phyloP scores from a whole-genome alignment of 2,329 filamentous ascomycete species.

The Elsinoe batatas region DNA sequence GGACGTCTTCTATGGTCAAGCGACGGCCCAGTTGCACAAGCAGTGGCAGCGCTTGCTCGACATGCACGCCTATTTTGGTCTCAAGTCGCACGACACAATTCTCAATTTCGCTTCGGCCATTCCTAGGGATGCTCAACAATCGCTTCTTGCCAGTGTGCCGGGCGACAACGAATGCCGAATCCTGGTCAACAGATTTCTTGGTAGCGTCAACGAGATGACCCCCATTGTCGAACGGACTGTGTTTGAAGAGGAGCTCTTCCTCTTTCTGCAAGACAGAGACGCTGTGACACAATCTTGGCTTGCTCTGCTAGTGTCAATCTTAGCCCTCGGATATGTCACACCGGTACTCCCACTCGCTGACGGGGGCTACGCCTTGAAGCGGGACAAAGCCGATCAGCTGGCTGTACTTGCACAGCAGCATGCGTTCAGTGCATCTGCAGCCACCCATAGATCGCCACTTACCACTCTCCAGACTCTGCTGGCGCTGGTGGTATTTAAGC shows the following conservation, averaged over 20 bases:
- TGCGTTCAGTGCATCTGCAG: not conserved
- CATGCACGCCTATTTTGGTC: not conserved
- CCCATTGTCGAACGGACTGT: not conserved
- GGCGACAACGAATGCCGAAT: slow-evolving; percentile 3
- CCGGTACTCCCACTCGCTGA: not conserved
- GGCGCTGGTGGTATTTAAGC: not conserved
- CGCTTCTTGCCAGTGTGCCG: not conserved
- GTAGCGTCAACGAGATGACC: not conserved
- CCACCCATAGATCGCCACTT: not conserved
- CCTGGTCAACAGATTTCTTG: not conserved
- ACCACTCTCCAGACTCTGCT: not conserved
- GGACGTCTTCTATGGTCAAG: not conserved
- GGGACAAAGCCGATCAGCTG: not conserved
- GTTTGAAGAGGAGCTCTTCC: not conserved
- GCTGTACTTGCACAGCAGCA: not conserved
- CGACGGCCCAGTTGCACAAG: not conserved
- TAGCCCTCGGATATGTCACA: not conserved
- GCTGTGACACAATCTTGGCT: not conserved
- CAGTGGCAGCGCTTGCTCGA: not conserved
- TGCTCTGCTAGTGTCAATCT: not conserved
- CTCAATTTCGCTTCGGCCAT: not conserved
- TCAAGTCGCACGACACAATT: not conserved
- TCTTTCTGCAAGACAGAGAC: not conserved
- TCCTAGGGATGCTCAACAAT: not conserved
- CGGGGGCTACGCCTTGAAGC: not conserved